These are phyloP conservation scores for Omphalotus olearius DNA, from an alignment of 1,284 basidiomycete species.

Conservation along the genomic window DNA sequence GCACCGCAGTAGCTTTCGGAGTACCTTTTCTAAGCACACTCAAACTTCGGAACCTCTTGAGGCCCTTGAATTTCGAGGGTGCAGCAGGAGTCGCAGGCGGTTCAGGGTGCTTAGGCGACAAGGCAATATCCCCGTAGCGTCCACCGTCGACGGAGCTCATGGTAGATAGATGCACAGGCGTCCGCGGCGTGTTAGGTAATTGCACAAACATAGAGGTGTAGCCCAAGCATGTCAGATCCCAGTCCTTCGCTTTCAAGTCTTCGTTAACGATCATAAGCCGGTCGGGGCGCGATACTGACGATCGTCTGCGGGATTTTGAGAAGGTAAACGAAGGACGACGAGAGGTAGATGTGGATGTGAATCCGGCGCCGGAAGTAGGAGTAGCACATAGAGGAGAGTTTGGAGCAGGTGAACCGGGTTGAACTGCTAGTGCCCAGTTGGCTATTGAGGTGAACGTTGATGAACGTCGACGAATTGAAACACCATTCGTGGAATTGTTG, in stretches of 20 bases:
- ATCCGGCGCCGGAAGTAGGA: slow-evolving; percentile 11
- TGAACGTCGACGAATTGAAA: slow-evolving; percentile 23
- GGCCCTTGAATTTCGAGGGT: neutral
- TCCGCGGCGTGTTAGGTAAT: slow-evolving; percentile 46
- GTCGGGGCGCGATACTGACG: slow-evolving; percentile 13
- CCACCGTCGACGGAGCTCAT: too few relatives aligned
- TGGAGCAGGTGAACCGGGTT: slow-evolving; percentile 63
- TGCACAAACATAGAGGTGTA: slow-evolving; percentile 66
- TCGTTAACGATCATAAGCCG: neutral
- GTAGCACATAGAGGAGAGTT: slow-evolving; percentile 29
- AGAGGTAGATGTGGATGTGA: neutral
- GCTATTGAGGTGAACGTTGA: slow-evolving; percentile 38
- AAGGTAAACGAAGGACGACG: slow-evolving; percentile 5
- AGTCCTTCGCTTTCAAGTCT: slow-evolving; percentile 34
- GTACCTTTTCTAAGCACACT: slow-evolving; percentile 6
- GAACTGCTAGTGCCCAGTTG: slow-evolving; percentile 56
- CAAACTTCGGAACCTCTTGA: slow-evolving; percentile 11
- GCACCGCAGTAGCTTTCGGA: slow-evolving; percentile 1
- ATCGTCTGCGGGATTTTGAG: slow-evolving; percentile 28
- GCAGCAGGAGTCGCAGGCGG: slow-evolving; percentile 29
- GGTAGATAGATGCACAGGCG: slow-evolving; percentile 28
- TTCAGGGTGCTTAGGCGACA: slow-evolving; percentile 47
- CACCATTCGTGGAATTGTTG: neutral
- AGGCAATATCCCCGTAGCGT: slow-evolving; percentile 33
- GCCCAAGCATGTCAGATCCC: slow-evolving; percentile 54